Base-by-base conservation (phyloP, 257 asterid species). In the Hygrophila difformis region DNA sequence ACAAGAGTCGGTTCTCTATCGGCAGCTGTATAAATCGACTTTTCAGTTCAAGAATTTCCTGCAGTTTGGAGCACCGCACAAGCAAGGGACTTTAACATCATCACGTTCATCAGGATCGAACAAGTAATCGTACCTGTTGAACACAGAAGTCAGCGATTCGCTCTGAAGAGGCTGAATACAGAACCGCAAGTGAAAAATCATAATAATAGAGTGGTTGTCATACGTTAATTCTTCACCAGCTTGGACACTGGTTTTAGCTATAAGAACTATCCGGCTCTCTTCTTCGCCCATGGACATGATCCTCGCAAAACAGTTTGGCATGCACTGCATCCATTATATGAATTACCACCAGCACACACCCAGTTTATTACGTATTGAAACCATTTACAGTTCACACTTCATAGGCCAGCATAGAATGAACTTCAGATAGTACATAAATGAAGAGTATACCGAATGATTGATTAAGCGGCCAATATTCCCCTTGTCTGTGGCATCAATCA, bases 381-480 rank as follows among this genome's bases (percentile, higher is more conserved):
- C n/a, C n/a, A n/a, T n/a, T n/a, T n/a, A n/a, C n/a, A n/a, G n/a
- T n/a, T n/a, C n/a, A n/a, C 31, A 26, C 7, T 26, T 26, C 8
- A 26, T 26, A 8, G 31, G 8, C 31, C 31, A 26, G 4, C 4
- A 26, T 26, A 8, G 31, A 26, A 3, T 3, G 31, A 26, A 8
- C 7, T 26, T 3, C 8, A 26, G 8, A 26, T 26, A 0, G 19
- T 43, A 28, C 8, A 40, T 3, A 49, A 19, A 34, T 46, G 44
- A 62, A 44, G 49, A 50, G 55, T 73, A 57, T 77, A 91, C 99
- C 66, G 99, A 91, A 56, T 91, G 99, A 60, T 91, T 91, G 65
- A 91, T 91, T 64, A 91, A 59, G 59, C 99, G 99, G 49, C 87
- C 97, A 12, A 91, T 86, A 57, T 83, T 86, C 63, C 99, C 99